Conservation (phyloP, 192 early-diverging fungal species). For the Rhizophagus sp. region DNA sequence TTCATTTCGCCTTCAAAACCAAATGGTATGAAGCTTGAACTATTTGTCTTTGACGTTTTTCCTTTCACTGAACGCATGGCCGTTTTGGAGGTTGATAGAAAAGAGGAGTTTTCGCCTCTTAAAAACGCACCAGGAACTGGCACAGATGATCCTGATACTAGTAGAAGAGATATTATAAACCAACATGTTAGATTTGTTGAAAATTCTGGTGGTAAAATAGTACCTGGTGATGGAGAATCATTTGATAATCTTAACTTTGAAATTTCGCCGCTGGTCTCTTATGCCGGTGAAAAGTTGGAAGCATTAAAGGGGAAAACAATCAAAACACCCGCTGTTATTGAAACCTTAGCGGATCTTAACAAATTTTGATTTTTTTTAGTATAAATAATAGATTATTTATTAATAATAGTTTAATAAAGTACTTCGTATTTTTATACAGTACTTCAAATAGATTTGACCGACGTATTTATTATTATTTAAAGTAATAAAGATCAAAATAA, state of each 20-base stretch:
- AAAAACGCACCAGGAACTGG: constrained; percentile 95
- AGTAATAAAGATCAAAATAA: too few relatives aligned
- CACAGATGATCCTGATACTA: constrained; percentile 91
- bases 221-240: constrained; percentile 46
- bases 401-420: too few relatives aligned
- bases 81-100: constrained; percentile 88
- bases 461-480: too few relatives aligned
- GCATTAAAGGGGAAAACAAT: constrained; percentile 70
- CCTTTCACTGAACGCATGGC: constrained; percentile 87
- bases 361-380: constrained; percentile 15
- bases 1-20: constrained; percentile 68
- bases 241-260: constrained; percentile 65
- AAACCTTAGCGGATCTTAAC: constrained; percentile 38
- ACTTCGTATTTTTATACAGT: too few relatives aligned
- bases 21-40: constrained; percentile 98
- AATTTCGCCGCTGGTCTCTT: constrained; percentile 87
- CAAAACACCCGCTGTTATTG: constrained; percentile 54
- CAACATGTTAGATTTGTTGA: constrained; percentile 88
- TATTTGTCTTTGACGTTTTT: constrained; percentile 99
- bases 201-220: constrained; percentile 80
- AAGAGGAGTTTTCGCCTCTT: constrained; percentile 95
- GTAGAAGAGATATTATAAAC: constrained; percentile 80
- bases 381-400: too few relatives aligned
- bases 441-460: too few relatives aligned
- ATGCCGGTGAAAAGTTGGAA: constrained; percentile 92